A percentile compares a stretch with the other conserved stretches of the same genome.
phyloP scores from a whole-genome alignment of 768 basidiomycete species.

The Myochromella boudieri region DNA sequence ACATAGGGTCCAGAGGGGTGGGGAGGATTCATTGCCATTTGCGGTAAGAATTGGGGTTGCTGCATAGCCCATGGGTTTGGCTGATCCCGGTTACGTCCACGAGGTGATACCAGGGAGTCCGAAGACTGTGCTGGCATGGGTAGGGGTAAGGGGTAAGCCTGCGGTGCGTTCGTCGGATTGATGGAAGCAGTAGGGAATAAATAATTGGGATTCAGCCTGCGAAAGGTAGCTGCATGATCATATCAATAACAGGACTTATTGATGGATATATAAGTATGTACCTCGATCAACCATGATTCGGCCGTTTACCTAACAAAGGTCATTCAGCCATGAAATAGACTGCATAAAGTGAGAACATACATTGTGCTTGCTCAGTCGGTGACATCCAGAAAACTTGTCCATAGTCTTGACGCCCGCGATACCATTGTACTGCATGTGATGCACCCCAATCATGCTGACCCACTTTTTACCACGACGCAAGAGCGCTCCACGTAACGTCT shows the following conservation, averaged over 20 bases:
- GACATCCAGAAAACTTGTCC: slow-evolving; percentile 41
- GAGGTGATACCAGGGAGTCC: neutral
- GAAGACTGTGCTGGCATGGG: too few relatives aligned
- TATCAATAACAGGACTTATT: neutral
- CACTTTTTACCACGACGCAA: slow-evolving; percentile 57
- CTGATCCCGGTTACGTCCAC: neutral
- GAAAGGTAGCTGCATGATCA: slow-evolving; percentile 40
- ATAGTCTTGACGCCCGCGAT: slow-evolving; percentile 40
- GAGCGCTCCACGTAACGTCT: slow-evolving; percentile 38
- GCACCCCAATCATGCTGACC: slow-evolving; percentile 49
- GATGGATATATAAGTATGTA: slow-evolving; percentile 20
- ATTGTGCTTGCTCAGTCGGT: slow-evolving; percentile 39
- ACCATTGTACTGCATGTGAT: slow-evolving; percentile 59
- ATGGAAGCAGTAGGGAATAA: slow-evolving; percentile 30
- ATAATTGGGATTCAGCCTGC: slow-evolving; percentile 51
- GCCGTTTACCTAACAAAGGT: slow-evolving; percentile 43
- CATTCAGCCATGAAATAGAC: neutral
- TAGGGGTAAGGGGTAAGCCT: too few relatives aligned
- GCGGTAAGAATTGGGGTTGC: too few relatives aligned
- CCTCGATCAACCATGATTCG: slow-evolving; percentile 64
- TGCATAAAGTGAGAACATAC: neutral
- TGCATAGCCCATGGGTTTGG: too few relatives aligned
- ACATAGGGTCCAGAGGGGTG: too few relatives aligned
- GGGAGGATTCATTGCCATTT: too few relatives aligned
- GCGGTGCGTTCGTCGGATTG: too few relatives aligned